Evolutionary conservation across 129 eudicot species (phyloP).

Genomic region (Centrapalus pauciflorus): DNA sequence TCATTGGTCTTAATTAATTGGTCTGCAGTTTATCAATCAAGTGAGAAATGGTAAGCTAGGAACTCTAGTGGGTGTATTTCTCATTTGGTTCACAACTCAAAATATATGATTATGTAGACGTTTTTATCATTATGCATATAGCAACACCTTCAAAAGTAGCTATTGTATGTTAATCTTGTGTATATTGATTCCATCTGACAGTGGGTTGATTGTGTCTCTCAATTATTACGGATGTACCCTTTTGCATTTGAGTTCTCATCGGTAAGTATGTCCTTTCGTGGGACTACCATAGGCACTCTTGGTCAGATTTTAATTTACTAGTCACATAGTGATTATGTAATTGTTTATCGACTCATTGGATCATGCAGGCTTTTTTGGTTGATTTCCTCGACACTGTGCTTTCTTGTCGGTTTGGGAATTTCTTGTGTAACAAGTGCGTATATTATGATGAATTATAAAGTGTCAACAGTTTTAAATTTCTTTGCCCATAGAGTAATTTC

Average conservation of each 20-base stretch:
- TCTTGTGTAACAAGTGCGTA: conserved; percentile 82
- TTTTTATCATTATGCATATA: neutral
- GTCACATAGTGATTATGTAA: neutral
- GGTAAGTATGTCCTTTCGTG: conserved; percentile 43
- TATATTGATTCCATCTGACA: conserved; percentile 32
- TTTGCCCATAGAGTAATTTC: neutral
- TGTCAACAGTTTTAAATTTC: neutral
- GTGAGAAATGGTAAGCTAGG: neutral
- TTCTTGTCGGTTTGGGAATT: conserved; percentile 96
- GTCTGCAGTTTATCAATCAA: neutral
- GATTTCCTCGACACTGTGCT: conserved; percentile 79
- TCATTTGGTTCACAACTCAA: neutral
- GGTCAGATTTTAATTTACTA: neutral
- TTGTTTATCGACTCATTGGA: neutral
- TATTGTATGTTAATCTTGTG: neutral
- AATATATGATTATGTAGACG: no score
- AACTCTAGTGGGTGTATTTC: neutral
- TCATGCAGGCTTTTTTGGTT: conserved; percentile 78
- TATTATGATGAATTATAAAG: neutral
- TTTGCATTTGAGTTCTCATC: conserved; percentile 91
- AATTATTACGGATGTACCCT: conserved; percentile 89
- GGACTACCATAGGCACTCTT: neutral
- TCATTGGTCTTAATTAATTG: neutral
- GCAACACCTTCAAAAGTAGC: neutral
- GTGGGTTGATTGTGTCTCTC: conserved; percentile 98